These are phyloP conservation scores for Amanita subjunquillea DNA, from an alignment of 768 basidiomycete genomes.

Conservation along the genomic window DNA sequence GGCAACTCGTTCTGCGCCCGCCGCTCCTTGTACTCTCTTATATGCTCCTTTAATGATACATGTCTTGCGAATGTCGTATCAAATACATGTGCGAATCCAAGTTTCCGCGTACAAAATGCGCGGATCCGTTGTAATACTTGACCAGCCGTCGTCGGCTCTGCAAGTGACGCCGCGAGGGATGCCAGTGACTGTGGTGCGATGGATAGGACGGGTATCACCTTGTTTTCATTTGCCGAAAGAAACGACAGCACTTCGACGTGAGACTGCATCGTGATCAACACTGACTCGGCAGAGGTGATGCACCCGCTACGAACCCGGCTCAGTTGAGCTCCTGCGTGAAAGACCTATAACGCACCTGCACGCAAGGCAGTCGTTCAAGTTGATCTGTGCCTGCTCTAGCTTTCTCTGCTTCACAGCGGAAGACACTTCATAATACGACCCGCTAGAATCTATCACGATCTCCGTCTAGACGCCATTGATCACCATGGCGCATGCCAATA, in stretches of 20 bases:
- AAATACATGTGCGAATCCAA: constrained; percentile 77
- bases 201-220: constrained; percentile 62
- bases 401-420: constrained; percentile 31
- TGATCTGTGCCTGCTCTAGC: constrained; percentile 90
- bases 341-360: constrained; percentile 61
- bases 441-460: constrained; percentile 78
- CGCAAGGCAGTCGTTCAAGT: constrained; percentile 93
- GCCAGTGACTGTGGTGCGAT: constrained; percentile 85
- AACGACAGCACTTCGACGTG: constrained; percentile 86
- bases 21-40: constrained; percentile 72
- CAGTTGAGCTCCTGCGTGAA: neutral
- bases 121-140: constrained; percentile 63
- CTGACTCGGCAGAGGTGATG: constrained; percentile 96
- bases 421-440: constrained; percentile 81
- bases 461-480: constrained; percentile 53
- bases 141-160: constrained; percentile 25
- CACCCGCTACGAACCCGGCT: constrained; percentile 56
- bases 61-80: constrained; percentile 96
- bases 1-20: constrained; percentile 43
- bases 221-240: constrained; percentile 42
- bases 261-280: constrained; percentile 92
- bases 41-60: constrained; percentile 72
- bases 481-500: neutral
- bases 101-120: constrained; percentile 52
- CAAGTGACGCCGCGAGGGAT: constrained; percentile 51